Evolutionary conservation across 345 rosid genomes (phyloP).

Genomic region (Noccaea bulbosa): DNA sequence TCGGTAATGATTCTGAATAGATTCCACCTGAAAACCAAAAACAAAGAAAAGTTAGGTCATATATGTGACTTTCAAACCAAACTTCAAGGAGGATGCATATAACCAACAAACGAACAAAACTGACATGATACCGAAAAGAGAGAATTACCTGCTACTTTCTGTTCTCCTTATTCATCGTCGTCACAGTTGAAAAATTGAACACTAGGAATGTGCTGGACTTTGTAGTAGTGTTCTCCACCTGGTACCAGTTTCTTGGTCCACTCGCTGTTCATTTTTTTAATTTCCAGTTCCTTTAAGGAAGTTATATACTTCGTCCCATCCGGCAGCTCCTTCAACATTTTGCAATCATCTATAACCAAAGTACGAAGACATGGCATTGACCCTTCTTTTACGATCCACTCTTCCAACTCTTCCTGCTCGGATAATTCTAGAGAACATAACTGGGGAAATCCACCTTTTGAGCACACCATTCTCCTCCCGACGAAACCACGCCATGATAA

Average conservation of each 20-base stretch:
- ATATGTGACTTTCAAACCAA: no score
- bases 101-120: no score
- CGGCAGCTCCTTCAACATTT: neutral
- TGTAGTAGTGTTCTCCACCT: neutral
- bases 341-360: neutral
- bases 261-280: neutral
- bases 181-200: neutral
- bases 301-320: neutral
- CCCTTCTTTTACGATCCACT: constrained; percentile 3
- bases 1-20: no score
- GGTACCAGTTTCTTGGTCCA: neutral
- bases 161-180: no score
- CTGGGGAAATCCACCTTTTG: neutral
- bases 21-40: no score
- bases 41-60: no score
- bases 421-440: neutral
- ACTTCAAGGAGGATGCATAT: no score
- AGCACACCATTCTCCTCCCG: constrained; percentile 37
- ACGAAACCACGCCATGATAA: neutral
- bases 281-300: neutral
- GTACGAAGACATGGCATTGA: neutral
- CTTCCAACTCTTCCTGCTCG: neutral
- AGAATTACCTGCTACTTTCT: neutral
- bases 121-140: neutral
- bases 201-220: constrained; percentile 11